Conservation (phyloP, 495 filamentous ascomycete genomes). For the Glonium stellatum region DNA sequence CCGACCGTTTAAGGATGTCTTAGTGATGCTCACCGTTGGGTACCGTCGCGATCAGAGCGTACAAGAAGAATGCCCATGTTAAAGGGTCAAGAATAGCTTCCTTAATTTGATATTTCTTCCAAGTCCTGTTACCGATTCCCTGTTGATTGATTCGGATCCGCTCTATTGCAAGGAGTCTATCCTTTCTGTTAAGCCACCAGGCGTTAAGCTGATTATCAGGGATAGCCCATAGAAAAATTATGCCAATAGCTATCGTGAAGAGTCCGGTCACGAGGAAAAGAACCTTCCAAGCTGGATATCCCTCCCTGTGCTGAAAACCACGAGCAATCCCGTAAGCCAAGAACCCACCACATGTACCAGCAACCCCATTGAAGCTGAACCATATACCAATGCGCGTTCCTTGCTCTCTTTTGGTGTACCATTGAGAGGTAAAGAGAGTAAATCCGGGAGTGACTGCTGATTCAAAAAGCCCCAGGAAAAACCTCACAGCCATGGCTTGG, state of each 20-base stretch:
- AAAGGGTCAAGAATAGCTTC: slow-evolving; percentile 35
- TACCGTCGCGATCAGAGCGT: slow-evolving; percentile 54
- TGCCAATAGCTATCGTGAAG: slow-evolving; percentile 50
- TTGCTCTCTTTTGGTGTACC: slow-evolving; percentile 47
- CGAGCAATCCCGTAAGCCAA: slow-evolving; percentile 59
- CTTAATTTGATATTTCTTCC: slow-evolving; percentile 35
- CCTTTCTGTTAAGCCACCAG: slow-evolving; percentile 57
- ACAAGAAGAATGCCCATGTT: slow-evolving; percentile 58
- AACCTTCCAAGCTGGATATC: slow-evolving; percentile 59
- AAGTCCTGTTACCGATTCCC: slow-evolving; percentile 38
- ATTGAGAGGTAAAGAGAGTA: slow-evolving; percentile 45
- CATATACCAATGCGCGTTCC: slow-evolving; percentile 42
- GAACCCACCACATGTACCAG: slow-evolving; percentile 52
- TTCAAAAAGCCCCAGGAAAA: slow-evolving; percentile 46
- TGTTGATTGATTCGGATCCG: slow-evolving; percentile 35
- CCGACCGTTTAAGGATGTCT: neutral
- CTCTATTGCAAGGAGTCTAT: slow-evolving; percentile 42
- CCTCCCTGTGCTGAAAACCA: slow-evolving; percentile 45
- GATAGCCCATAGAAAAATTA: slow-evolving; percentile 55
- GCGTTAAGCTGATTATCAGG: slow-evolving; percentile 66
- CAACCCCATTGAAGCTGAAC: slow-evolving; percentile 47
- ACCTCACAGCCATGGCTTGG: slow-evolving; percentile 39
- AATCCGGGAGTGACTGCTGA: slow-evolving; percentile 43
- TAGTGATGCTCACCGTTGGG: slow-evolving; percentile 47
- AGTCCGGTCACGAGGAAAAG: slow-evolving; percentile 61